Conservation (phyloP, 306 rosid genomes). For the Arachis stenosperma region DNA sequence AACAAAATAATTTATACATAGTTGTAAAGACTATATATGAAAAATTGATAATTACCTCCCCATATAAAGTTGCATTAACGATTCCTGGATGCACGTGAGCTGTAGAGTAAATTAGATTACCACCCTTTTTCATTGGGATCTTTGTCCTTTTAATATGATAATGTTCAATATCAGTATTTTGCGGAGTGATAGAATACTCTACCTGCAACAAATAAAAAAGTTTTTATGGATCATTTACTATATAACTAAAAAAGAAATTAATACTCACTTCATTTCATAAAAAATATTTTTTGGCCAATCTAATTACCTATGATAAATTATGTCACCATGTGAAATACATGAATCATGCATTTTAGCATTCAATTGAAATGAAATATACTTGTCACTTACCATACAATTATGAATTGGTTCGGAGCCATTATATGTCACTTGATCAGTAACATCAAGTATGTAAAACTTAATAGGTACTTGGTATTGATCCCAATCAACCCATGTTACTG, state of each 20-base stretch:
- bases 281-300: too few relatives aligned
- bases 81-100: constrained; percentile 9
- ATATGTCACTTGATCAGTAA: background rate
- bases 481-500: constrained; percentile 29
- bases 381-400: constrained; percentile 12
- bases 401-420: background rate
- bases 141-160: background rate
- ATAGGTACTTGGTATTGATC: background rate
- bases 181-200: background rate
- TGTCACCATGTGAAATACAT: too few relatives aligned
- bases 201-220: background rate
- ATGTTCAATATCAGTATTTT: background rate
- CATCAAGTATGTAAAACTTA: constrained; percentile 24
- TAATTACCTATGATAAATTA: too few relatives aligned
- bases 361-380: too few relatives aligned
- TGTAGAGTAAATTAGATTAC: constrained; percentile 15
- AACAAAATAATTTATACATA: background rate
- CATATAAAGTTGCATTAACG: background rate
- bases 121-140: background rate
- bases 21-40: background rate
- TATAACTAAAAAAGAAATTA: background rate
- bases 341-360: too few relatives aligned
- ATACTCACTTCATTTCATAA: too few relatives aligned
- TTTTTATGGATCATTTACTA: too few relatives aligned
- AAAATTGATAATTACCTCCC: background rate